Percentiles rank a stretch among this genome's conserved stretches.
Conservation (phyloP, 2,329 filamentous ascomycete species). For the Sclerotinia sclerotiorum region DNA sequence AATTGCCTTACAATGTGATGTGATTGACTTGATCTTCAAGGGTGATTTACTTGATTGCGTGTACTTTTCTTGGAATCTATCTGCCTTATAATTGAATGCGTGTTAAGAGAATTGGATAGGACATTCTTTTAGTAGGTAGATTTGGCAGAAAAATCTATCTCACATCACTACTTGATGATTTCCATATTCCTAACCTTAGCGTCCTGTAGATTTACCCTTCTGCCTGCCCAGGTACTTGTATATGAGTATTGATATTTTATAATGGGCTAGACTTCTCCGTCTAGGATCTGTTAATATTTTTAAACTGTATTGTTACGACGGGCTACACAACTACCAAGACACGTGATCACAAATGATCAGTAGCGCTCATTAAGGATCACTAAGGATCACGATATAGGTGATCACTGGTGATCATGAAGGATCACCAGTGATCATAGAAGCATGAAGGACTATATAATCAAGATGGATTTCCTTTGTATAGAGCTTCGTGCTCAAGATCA, state of each 20-base stretch:
- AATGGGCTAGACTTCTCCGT: background rate
- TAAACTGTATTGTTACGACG: background rate
- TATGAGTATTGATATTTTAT: background rate
- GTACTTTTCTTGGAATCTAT: background rate
- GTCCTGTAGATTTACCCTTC: background rate
- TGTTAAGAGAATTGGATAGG: background rate
- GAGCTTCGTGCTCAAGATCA: too few relatives aligned
- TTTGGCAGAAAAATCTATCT: background rate
- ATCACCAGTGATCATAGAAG: too few relatives aligned
- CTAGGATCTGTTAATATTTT: too few relatives aligned
- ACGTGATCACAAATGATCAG: too few relatives aligned
- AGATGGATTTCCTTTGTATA: too few relatives aligned
- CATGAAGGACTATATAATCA: too few relatives aligned
- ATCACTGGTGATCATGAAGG: too few relatives aligned
- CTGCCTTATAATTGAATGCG: constrained; percentile 1
- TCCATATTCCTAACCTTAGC: background rate
- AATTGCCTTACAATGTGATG: background rate
- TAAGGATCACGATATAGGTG: too few relatives aligned
- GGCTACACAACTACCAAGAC: too few relatives aligned
- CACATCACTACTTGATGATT: background rate
- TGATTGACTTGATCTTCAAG: background rate
- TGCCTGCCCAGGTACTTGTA: background rate
- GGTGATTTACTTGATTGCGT: background rate
- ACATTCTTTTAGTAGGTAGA: background rate
- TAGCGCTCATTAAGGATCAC: too few relatives aligned